Conservation (phyloP, 2,329 filamentous ascomycete genomes). For the Microascus cirrosus region DNA sequence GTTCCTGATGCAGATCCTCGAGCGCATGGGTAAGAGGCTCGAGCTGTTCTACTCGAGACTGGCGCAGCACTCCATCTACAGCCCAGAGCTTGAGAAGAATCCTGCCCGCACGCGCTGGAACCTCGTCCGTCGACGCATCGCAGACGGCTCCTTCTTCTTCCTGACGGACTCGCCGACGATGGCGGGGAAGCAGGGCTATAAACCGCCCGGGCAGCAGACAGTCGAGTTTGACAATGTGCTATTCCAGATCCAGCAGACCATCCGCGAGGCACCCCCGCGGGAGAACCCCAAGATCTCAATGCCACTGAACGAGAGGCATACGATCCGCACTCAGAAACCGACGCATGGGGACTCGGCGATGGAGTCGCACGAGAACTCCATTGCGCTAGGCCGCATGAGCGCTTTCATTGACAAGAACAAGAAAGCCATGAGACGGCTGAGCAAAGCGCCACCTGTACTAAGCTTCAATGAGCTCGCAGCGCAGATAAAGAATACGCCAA, state of each 20-base stretch:
- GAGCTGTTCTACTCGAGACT: slow-evolving; percentile 41
- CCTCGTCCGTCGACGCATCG: slow-evolving; percentile 32
- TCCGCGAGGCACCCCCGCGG: slow-evolving; percentile 12
- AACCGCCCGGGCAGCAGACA: slow-evolving; percentile 15
- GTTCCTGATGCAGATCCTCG: slow-evolving; percentile 38
- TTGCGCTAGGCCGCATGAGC: slow-evolving; percentile 31
- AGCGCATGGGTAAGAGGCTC: slow-evolving; percentile 39
- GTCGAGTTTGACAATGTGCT: slow-evolving; percentile 34
- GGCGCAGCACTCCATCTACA: slow-evolving; percentile 35
- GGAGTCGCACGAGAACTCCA: slow-evolving; percentile 27
- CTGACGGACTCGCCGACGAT: slow-evolving; percentile 24
- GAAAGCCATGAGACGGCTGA: slow-evolving; percentile 28
- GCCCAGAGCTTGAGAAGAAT: slow-evolving; percentile 38
- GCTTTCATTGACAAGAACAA: slow-evolving; percentile 29
- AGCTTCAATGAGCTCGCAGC: slow-evolving; percentile 19
- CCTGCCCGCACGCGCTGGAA: slow-evolving; percentile 41
- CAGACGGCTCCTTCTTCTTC: slow-evolving; percentile 40
- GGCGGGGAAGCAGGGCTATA: slow-evolving; percentile 13
- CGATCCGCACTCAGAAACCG: slow-evolving; percentile 19
- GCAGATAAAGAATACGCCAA: slow-evolving; percentile 12
- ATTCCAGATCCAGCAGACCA: slow-evolving; percentile 26
- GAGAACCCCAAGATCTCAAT: slow-evolving; percentile 6
- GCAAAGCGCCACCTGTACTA: slow-evolving; percentile 22
- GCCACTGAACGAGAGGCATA: slow-evolving; percentile 29
- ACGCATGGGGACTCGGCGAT: slow-evolving; percentile 23